A percentile compares a stretch with the other conserved stretches of the same genome.
Conservation (phyloP, 257 asterid genomes). For the Linderniella brevidens region DNA sequence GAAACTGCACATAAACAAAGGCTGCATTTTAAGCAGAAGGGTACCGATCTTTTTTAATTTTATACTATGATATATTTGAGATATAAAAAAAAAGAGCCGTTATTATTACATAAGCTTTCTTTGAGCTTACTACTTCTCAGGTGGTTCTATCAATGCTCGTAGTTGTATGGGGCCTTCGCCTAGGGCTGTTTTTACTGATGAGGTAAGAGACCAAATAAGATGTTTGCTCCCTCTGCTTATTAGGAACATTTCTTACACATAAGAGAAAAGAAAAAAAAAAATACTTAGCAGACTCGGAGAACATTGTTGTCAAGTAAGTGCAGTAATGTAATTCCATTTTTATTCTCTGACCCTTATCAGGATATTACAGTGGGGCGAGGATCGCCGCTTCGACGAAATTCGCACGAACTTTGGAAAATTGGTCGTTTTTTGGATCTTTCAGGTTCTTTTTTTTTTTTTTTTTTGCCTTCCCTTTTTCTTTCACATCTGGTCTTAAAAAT, state of each 20-base stretch:
- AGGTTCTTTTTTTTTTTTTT: constrained; percentile 39
- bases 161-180: constrained; percentile 83
- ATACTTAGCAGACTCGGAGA: no score
- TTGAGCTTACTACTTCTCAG: constrained; percentile 23
- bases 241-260: no score
- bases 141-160: constrained; percentile 59
- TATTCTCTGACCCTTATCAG: constrained; percentile 18
- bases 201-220: constrained; percentile 30
- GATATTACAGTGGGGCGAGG: constrained; percentile 94
- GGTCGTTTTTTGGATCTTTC: constrained; percentile 76
- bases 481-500: neutral
- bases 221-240: neutral
- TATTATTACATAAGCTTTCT: constrained; percentile 6
- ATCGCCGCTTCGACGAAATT: constrained; percentile 80
- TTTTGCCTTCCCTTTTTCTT: neutral
- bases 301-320: neutral
- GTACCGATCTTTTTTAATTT: no score
- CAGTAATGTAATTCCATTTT: neutral
- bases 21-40: no score
- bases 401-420: constrained; percentile 62
- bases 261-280: no score
- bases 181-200: constrained; percentile 64
- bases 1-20: no score
- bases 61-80: no score
- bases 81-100: no score